These are phyloP conservation scores for Isatis lusitanica DNA, from an alignment of 441 rosid genomes.

Conservation along the genomic window DNA sequence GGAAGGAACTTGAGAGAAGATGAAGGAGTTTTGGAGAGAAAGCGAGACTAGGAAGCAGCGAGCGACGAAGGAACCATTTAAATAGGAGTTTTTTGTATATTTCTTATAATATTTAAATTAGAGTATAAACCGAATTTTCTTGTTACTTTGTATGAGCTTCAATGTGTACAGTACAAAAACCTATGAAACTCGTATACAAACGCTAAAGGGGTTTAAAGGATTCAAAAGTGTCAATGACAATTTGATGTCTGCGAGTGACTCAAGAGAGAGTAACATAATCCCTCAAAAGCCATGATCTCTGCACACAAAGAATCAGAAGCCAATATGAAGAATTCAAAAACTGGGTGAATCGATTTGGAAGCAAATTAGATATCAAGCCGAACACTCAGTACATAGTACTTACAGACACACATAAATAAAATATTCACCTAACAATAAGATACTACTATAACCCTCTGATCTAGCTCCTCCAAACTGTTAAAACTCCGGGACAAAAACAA, in stretches of 20 bases:
- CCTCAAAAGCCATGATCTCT: too few relatives aligned
- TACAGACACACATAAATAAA: background rate
- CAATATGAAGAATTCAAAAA: too few relatives aligned
- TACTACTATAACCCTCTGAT: background rate
- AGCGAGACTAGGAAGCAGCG: constrained; percentile 4
- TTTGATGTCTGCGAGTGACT: background rate
- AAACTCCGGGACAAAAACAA: constrained; percentile 1
- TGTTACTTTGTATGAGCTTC: too few relatives aligned
- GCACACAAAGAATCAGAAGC: too few relatives aligned
- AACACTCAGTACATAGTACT: background rate
- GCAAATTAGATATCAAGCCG: background rate
- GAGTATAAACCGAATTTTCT: too few relatives aligned
- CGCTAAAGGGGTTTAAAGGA: too few relatives aligned
- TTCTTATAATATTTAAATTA: background rate
- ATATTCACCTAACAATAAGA: background rate
- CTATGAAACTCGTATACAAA: too few relatives aligned
- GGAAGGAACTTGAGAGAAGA: background rate
- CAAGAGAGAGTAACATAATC: background rate
- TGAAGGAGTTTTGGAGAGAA: background rate
- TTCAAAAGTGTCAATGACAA: too few relatives aligned
- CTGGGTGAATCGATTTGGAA: background rate
- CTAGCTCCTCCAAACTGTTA: background rate
- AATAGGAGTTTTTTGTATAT: background rate
- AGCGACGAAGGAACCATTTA: constrained; percentile 9
- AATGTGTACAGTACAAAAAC: too few relatives aligned